Conservation (phyloP, 169 alveolate species). For the Eimeria brunetti region DNA sequence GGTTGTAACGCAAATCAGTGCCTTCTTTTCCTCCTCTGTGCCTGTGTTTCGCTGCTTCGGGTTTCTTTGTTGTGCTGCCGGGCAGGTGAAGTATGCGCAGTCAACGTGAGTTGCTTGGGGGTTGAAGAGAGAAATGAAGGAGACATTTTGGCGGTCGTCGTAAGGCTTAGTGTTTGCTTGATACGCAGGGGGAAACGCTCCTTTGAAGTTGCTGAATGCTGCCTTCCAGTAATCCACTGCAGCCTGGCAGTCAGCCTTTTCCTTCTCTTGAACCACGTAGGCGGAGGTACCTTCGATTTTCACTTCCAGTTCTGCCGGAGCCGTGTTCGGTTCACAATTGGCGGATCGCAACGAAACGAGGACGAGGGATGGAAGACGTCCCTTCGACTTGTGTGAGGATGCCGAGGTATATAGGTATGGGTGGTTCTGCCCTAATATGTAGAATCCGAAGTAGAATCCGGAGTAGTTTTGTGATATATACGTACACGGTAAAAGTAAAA, state of each 20-base stretch:
- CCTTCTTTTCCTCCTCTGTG: neutral
- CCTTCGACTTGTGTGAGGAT: too few species aligned
- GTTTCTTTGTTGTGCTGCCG: neutral
- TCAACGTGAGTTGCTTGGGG: neutral
- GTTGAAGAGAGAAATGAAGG: neutral
- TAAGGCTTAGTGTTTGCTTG: neutral
- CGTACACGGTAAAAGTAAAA: too few species aligned
- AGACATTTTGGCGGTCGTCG: neutral
- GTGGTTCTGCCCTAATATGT: too few species aligned
- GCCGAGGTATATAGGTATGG: too few species aligned
- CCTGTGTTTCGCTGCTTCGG: neutral
- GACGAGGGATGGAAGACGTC: too few species aligned
- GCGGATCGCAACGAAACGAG: too few species aligned
- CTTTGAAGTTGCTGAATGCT: neutral
- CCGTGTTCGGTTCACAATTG: too few species aligned
- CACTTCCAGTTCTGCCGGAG: too few species aligned
- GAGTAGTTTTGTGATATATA: too few species aligned
- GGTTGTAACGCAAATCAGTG: neutral
- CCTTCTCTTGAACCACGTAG: too few species aligned
- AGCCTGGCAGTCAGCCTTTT: neutral
- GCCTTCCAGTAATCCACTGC: constrained; percentile 5
- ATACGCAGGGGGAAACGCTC: neutral
- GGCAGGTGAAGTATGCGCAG: neutral
- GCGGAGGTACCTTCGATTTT: too few species aligned
- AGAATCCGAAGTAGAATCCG: too few species aligned